Percentiles rank a stretch among this genome's conserved stretches.
Conservation (phyloP, 495 filamentous ascomycete genomes). For the Penicillium malachiteum region DNA sequence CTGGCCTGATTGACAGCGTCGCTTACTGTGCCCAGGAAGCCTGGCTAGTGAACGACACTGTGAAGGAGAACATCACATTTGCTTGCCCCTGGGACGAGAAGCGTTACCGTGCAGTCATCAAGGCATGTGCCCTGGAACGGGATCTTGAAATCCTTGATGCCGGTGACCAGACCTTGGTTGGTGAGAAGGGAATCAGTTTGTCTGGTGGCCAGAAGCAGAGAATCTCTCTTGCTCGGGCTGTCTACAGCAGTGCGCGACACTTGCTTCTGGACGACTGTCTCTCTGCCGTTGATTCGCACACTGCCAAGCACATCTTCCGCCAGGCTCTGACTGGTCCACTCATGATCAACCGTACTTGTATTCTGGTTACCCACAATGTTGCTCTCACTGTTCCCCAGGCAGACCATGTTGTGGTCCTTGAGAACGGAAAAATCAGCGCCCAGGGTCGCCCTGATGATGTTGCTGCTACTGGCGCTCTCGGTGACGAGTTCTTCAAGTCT, state of each 20-base stretch:
- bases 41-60: constrained; percentile 95
- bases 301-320: constrained; percentile 96
- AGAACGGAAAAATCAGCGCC: constrained; percentile 76
- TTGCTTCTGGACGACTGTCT: constrained; percentile 93
- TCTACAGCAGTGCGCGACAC: constrained; percentile 91
- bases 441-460: constrained; percentile 78
- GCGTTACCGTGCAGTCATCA: constrained; percentile 83
- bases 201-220: constrained; percentile 98
- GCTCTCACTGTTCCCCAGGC: constrained; percentile 77
- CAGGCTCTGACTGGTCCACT: constrained; percentile 87
- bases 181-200: constrained; percentile 95
- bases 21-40: constrained; percentile 98
- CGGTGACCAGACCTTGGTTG: constrained; percentile 91
- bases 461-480: constrained; percentile 78
- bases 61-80: constrained; percentile 96
- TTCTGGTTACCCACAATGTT: constrained; percentile 96
- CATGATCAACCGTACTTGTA: constrained; percentile 86
- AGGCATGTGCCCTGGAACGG: constrained; percentile 89
- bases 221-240: constrained; percentile 88
- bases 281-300: constrained; percentile 98
- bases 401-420: constrained; percentile 76
- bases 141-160: constrained; percentile 90
- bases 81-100: constrained; percentile 77
- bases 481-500: constrained; percentile 77
- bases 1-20: constrained; percentile 83